Evolutionary conservation across 805 yeast genomes (phyloP).

Genomic region (Pichia pseudocactophila): DNA sequence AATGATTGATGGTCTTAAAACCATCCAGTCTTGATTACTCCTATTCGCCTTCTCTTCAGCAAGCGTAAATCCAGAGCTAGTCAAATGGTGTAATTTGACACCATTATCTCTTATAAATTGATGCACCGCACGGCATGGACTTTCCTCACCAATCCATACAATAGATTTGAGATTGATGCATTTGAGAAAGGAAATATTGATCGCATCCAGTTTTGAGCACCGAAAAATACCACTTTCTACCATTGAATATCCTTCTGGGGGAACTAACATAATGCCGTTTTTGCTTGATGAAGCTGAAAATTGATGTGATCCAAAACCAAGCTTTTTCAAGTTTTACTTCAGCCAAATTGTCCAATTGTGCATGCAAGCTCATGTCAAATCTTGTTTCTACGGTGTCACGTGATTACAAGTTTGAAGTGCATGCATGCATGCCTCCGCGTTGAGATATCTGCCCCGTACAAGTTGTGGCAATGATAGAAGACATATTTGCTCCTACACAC

Average conservation of each 20-base stretch:
- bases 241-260: constrained; percentile 87
- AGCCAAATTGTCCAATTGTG: no score
- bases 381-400: no score
- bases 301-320: no score
- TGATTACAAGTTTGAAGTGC: no score
- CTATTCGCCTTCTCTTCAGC: constrained; percentile 21
- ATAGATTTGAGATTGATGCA: constrained; percentile 63
- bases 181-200: constrained; percentile 68
- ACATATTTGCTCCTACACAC: no score
- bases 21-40: constrained; percentile 53
- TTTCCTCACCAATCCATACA: constrained; percentile 73
- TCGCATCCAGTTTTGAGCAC: constrained; percentile 68
- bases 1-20: constrained; percentile 57
- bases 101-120: constrained; percentile 52
- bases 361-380: no score
- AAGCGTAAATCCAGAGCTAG: constrained; percentile 16
- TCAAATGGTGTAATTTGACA: constrained; percentile 43
- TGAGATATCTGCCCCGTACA: no score
- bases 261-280: constrained; percentile 55
- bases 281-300: no score
- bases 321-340: no score
- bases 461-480: no score
- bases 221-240: constrained; percentile 85
- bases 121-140: constrained; percentile 64
- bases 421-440: no score